phyloP scores from a whole-genome alignment of 139 green algal genomes.

The Picochlorum sp. region DNA sequence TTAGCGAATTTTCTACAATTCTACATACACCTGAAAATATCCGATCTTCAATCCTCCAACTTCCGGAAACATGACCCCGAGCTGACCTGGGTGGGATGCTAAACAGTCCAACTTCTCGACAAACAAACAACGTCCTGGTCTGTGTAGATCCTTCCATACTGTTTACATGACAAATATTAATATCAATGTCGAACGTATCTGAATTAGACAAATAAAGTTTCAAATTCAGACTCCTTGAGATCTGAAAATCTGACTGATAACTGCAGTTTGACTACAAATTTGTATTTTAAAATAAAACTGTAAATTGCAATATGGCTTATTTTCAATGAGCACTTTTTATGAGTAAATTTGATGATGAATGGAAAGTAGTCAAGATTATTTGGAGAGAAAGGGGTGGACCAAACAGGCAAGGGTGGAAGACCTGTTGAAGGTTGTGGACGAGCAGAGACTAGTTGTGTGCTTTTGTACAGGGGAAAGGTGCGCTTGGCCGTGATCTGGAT shows the following conservation, averaged over 20 bases:
- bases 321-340: too few species aligned
- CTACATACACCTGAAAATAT: constrained; percentile 45
- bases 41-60: constrained; percentile 43
- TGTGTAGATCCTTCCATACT: neutral
- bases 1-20: constrained; percentile 23
- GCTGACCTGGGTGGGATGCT: constrained; percentile 33
- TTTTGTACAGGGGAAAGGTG: neutral
- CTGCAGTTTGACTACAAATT: too few species aligned
- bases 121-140: constrained; percentile 32
- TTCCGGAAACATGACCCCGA: constrained; percentile 30
- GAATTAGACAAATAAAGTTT: too few species aligned
- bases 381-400: neutral
- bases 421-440: neutral
- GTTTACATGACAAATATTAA: too few species aligned
- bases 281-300: too few species aligned
- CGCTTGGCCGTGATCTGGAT: too few species aligned
- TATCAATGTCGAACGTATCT: too few species aligned
- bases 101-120: constrained; percentile 26
- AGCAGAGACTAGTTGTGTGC: neutral
- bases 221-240: too few species aligned
- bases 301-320: too few species aligned
- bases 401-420: neutral
- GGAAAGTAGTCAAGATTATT: too few species aligned
- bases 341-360: too few species aligned
- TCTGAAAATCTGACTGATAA: too few species aligned